A percentile compares a stretch with the other conserved stretches of the same genome.
Conservation (phyloP, 2,329 filamentous ascomycete species). For the Colletotrichum lindemuthianum region DNA sequence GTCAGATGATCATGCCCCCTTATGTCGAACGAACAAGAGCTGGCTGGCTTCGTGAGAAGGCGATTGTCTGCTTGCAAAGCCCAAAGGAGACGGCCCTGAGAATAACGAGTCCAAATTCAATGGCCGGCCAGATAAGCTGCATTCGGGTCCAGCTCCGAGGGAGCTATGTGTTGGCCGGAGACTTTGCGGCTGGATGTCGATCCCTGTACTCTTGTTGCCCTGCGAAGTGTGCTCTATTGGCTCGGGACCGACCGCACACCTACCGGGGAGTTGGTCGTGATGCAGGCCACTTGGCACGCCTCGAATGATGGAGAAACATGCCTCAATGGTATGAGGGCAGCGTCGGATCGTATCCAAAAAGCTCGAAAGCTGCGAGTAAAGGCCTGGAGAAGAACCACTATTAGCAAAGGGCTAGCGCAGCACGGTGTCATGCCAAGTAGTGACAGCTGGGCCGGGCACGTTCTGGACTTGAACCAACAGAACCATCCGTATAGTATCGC, state of each 20-base stretch:
- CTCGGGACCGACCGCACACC: conserved; percentile 30
- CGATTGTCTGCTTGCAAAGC: not conserved
- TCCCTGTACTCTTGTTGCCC: conserved; percentile 3
- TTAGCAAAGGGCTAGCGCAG: too few species aligned
- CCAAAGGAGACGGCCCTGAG: not conserved
- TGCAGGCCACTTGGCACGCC: conserved; percentile 27
- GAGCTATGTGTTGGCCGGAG: too few species aligned
- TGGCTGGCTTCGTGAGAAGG: not conserved
- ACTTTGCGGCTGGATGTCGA: conserved; percentile 3
- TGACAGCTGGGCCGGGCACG: conserved; percentile 5
- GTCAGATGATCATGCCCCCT: conserved; percentile 2
- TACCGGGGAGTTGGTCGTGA: conserved; percentile 8
- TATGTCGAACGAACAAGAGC: not conserved
- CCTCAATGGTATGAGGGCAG: not conserved
- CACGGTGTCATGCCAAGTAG: conserved; percentile 7
- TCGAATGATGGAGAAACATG: conserved; percentile 3
- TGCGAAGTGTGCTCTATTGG: conserved; percentile 8
- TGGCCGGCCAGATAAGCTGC: not conserved
- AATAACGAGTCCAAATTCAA: too few species aligned
- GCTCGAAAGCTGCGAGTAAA: not conserved
- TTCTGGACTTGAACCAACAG: not conserved
- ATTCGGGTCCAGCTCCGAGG: not conserved
- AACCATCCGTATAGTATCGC: not conserved
- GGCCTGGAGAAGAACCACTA: not conserved
- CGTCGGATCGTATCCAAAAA: conserved; percentile 2